Evolutionary conservation across 139 green algal genomes (phyloP).

Genomic region (Picochlorum sp.): DNA sequence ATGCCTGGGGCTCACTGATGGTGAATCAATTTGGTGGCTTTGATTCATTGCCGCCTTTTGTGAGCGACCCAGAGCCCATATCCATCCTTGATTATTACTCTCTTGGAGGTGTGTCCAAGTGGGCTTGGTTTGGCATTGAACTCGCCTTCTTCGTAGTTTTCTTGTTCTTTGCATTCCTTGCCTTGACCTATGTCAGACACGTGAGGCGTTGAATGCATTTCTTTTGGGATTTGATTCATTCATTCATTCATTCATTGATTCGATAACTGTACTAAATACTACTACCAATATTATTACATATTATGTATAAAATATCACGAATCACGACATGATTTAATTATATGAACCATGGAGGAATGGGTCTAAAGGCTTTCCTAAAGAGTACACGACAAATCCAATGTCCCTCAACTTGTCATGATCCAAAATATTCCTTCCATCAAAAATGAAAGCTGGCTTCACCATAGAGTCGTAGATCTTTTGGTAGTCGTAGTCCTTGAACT

Average conservation of each 20-base stretch:
- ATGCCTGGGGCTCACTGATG: conserved; percentile 26
- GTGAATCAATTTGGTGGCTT: conserved; percentile 48
- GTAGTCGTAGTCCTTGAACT: conserved; percentile 86
- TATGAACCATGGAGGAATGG: conserved; percentile 81
- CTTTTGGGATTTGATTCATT: too few species aligned
- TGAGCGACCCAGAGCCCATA: background rate
- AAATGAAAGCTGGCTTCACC: conserved; percentile 97
- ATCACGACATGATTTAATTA: conserved; percentile 1
- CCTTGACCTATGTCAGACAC: conserved; percentile 42
- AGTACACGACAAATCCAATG: conserved; percentile 98
- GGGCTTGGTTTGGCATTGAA: conserved; percentile 51
- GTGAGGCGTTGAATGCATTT: conserved; percentile 14
- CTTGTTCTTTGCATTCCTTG: conserved; percentile 34
- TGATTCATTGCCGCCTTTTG: background rate
- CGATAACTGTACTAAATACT: too few species aligned
- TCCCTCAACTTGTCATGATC: conserved; percentile 75
- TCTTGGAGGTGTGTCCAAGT: conserved; percentile 45
- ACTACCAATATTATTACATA: too few species aligned
- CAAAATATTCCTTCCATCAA: conserved; percentile 96
- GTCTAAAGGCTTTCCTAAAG: conserved; percentile 96
- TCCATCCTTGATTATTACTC: conserved; percentile 56
- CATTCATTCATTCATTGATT: too few species aligned
- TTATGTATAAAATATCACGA: too few species aligned
- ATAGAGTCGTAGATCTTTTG: conserved; percentile 74
- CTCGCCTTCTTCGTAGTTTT: conserved; percentile 44